These are phyloP conservation scores for Phytophthora europaea DNA, from an alignment of 352 stramenopile genomes.

Conservation along the genomic window DNA sequence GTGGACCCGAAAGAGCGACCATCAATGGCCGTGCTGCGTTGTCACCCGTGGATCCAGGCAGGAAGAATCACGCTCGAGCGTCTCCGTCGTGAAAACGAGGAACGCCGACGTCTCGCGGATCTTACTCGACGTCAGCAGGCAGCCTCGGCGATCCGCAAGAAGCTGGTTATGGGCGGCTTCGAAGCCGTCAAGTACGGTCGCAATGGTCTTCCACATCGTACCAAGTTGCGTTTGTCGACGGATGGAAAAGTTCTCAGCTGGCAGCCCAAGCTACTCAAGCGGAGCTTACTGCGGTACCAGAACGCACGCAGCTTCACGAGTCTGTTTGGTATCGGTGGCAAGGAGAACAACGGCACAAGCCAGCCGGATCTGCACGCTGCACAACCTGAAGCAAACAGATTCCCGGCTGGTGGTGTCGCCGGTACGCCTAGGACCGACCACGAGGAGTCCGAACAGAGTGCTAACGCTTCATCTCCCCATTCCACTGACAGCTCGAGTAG, in stretches of 20 bases:
- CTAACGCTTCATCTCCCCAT: conserved; percentile 35
- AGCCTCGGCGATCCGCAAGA: conserved; percentile 73
- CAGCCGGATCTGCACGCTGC: conserved; percentile 50
- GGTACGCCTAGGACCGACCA: conserved; percentile 26
- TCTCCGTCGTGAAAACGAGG: conserved; percentile 52
- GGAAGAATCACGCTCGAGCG: conserved; percentile 62
- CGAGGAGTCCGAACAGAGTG: conserved; percentile 33
- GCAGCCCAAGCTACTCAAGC: conserved; percentile 84
- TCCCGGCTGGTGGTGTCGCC: conserved; percentile 35
- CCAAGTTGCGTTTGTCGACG: conserved; percentile 75
- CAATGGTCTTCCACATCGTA: conserved; percentile 80
- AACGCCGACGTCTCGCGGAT: conserved; percentile 55
- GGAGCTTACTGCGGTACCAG: conserved; percentile 73
- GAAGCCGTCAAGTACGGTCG: conserved; percentile 86
- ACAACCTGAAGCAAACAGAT: conserved; percentile 43
- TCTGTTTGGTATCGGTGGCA: conserved; percentile 63
- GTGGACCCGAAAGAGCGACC: conserved; percentile 77
- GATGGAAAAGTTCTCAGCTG: conserved; percentile 79
- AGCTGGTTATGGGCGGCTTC: conserved; percentile 76
- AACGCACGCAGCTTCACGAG: conserved; percentile 76
- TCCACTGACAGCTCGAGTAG: conserved; percentile 46
- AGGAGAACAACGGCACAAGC: conserved; percentile 46
- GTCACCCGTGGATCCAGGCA: conserved; percentile 72
- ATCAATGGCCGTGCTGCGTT: conserved; percentile 62
- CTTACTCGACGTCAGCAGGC: conserved; percentile 70